Evolutionary conservation across 2,329 filamentous ascomycete genomes (phyloP), one percentile per base, ranked within the genome.

Genomic region (Coniochaeta ligniaria): DNA sequence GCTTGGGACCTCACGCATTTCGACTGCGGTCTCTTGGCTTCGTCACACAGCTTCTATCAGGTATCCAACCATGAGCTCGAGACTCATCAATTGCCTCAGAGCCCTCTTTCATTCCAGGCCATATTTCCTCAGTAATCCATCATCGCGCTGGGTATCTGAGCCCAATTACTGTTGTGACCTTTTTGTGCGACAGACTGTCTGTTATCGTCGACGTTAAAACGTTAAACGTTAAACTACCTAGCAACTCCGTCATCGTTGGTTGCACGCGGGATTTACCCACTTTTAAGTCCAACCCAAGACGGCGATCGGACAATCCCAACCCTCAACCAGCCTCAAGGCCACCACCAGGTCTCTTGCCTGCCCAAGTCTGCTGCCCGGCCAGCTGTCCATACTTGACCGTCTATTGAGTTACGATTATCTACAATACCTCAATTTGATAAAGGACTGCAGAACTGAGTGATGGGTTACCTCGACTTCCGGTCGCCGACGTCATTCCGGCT

Each of bases 401-500:
- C 47, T 28, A 14, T 31, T 12, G 11, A 41, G 4, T n/a, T 2
- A 31, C 28, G 16, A 28, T 28, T 7, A 31, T n/a, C 47, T 52
- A 31, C 47, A 28, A 16, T 47, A 20, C 43, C 5, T 28, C 24
- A 31, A 17, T 9, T 6, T 6, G 14, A 26, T 26, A 36, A 22
- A 47, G 20, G 2, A 47, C 8, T 9, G 8, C 11, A 47, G 6
- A 47, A 11, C 20, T 7, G 24, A 52, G 22, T 28, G 22, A 52
- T 52, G 47, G 68, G 68, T 60, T 68, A 71, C 60, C 70, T 73
- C 54, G 62, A 63, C 45, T 61, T 69, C 60, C 69, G 75, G 54
- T 74, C 75, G 64, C 78, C 79, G 63, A 73, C 75, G 60, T 79
- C 80, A 56, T 78, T 77, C 64, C 78, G 80, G 64, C 69, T 80